Evolutionary conservation across 2,329 filamentous ascomycete species (phyloP).

Genomic region (Nothophaeocryptopus gaeumannii): DNA sequence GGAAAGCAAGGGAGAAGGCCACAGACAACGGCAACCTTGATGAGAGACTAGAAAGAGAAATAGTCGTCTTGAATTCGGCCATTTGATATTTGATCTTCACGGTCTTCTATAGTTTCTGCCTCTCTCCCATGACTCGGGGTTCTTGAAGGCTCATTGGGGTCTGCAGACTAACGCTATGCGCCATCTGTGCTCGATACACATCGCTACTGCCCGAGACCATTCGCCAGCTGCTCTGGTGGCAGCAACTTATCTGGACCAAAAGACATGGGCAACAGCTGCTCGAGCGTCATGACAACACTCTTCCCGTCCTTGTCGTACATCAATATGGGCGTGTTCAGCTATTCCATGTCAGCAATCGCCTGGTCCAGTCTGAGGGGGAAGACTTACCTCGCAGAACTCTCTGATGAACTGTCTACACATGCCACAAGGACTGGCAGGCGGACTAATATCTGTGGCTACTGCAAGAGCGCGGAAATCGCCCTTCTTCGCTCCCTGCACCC

Average conservation of each 20-base stretch:
- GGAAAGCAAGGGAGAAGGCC: too few species aligned
- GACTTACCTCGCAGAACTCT: slow-evolving; percentile 46
- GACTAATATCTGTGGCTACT: slow-evolving; percentile 70
- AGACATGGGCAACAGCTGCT: slow-evolving; percentile 56
- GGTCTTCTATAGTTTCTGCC: too few species aligned
- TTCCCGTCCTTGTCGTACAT: slow-evolving; percentile 87
- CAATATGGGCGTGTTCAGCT: slow-evolving; percentile 65
- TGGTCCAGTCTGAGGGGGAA: neutral
- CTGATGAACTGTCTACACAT: slow-evolving; percentile 84
- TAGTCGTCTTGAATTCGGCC: too few species aligned
- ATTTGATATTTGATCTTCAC: too few species aligned
- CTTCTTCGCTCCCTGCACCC: slow-evolving; percentile 35
- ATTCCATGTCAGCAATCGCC: neutral
- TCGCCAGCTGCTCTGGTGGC: slow-evolving; percentile 28
- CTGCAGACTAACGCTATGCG: too few species aligned
- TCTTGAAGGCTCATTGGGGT: too few species aligned
- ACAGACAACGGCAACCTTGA: too few species aligned
- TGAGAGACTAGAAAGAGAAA: too few species aligned
- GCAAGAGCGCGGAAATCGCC: slow-evolving; percentile 72
- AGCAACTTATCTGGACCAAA: slow-evolving; percentile 52
- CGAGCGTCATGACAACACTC: slow-evolving; percentile 67
- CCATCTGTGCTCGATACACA: neutral
- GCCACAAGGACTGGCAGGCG: slow-evolving; percentile 66
- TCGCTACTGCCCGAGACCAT: slow-evolving; percentile 10
- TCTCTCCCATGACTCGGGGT: too few species aligned